phyloP scores from a whole-genome alignment of 768 basidiomycete genomes.

The Boletellus emodensis region DNA sequence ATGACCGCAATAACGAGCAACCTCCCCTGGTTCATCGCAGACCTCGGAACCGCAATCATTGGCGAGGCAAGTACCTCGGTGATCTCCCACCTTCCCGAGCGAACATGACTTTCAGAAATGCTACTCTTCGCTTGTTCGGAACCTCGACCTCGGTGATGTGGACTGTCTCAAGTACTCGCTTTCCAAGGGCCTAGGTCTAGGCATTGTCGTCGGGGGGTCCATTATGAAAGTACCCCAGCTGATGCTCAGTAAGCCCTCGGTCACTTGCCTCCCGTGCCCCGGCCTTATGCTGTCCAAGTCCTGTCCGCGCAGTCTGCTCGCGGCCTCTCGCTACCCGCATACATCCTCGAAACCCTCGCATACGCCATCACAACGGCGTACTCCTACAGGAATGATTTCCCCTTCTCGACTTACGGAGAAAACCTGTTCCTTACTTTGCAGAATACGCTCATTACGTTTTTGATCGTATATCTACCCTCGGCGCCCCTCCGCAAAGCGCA shows the following conservation, averaged over 20 bases:
- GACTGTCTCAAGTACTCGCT: conserved; percentile 88
- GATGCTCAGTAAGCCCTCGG: conserved; percentile 58
- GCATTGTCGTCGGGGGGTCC: conserved; percentile 86
- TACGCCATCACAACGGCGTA: conserved; percentile 90
- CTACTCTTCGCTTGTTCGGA: conserved; percentile 83
- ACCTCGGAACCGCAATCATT: conserved; percentile 77
- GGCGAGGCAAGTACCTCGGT: conserved; percentile 54
- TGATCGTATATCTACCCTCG: conserved; percentile 69
- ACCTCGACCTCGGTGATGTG: conserved; percentile 71
- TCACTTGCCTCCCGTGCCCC: background rate
- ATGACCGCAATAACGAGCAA: conserved; percentile 80
- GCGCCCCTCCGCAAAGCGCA: conserved; percentile 23
- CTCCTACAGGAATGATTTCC: conserved; percentile 78
- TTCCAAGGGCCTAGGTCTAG: conserved; percentile 90
- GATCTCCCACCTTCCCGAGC: background rate
- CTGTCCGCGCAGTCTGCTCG: conserved; percentile 70
- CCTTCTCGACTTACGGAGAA: conserved; percentile 97
- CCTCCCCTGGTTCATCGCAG: conserved; percentile 80
- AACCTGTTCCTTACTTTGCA: conserved; percentile 91
- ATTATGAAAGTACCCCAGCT: conserved; percentile 97
- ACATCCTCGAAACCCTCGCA: conserved; percentile 84
- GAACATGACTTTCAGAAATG: conserved; percentile 62
- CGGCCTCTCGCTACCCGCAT: conserved; percentile 83
- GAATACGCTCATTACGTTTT: conserved; percentile 82
- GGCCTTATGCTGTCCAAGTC: conserved; percentile 41